phyloP scores from a whole-genome alignment of 192 early-diverging fungal species.

The Backusella mclennaniae region DNA sequence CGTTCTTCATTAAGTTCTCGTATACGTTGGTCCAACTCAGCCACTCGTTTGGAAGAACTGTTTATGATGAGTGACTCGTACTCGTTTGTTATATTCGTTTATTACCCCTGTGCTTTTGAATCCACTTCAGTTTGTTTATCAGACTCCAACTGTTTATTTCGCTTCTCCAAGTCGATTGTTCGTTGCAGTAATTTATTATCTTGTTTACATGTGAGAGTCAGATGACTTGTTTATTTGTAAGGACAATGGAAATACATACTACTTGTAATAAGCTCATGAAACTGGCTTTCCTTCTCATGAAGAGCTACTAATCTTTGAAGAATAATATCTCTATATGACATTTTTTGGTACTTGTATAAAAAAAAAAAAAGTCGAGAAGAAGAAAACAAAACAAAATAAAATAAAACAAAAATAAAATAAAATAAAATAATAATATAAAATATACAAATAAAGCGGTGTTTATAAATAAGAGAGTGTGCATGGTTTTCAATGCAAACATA shows the following conservation, averaged over 20 bases:
- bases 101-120: neutral
- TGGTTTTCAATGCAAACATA: neutral
- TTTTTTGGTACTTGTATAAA: neutral
- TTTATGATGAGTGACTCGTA: neutral
- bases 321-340: slow-evolving; percentile 14
- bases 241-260: neutral
- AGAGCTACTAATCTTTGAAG: slow-evolving; percentile 4
- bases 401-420: neutral
- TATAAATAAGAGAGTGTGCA: neutral
- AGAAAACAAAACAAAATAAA: neutral
- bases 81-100: neutral
- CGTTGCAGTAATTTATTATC: slow-evolving; percentile 13
- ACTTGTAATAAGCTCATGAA: neutral
- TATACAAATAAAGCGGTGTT: slow-evolving; percentile 1
- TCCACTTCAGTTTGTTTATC: neutral
- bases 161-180: slow-evolving; percentile 14
- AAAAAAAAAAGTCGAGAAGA: neutral
- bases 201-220: neutral
- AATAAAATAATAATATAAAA: neutral
- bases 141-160: neutral
- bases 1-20: slow-evolving; percentile 82
- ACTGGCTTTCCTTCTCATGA: neutral
- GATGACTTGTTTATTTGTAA: neutral
- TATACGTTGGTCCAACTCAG: slow-evolving; percentile 74
- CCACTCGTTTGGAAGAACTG: neutral